phyloP scores from a whole-genome alignment of 2,329 filamentous ascomycete species.

The Arthrobotrys musiformis region DNA sequence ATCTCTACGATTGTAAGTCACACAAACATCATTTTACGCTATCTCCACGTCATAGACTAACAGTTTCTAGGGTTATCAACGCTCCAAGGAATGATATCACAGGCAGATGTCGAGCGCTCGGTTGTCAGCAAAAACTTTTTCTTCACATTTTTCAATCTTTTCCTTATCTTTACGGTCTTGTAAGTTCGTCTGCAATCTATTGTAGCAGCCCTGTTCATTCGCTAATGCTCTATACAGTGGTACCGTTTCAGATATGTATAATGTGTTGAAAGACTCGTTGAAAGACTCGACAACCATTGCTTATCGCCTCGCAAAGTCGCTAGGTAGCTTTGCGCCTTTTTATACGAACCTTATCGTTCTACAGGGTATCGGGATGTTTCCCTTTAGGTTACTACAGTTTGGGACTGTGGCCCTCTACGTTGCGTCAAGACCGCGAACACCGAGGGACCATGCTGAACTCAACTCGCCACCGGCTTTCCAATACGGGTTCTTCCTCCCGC shows the following conservation, averaged over 20 bases:
- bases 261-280: constrained; percentile 77
- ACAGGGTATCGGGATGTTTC: constrained; percentile 91
- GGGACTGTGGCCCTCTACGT: constrained; percentile 87
- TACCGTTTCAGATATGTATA: constrained; percentile 79
- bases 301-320: constrained; percentile 76
- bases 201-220: background rate
- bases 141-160: constrained; percentile 99
- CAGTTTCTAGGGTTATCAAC: constrained; percentile 75
- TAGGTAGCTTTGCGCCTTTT: constrained; percentile 80
- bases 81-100: constrained; percentile 92
- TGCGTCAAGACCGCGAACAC: constrained; percentile 82
- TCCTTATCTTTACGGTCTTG: constrained; percentile 90
- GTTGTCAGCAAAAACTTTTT: constrained; percentile 99
- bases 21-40: background rate
- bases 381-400: constrained; percentile 89
- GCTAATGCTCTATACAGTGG: constrained; percentile 63
- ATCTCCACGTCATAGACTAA: background rate
- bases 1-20: constrained; percentile 83
- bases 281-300: constrained; percentile 83
- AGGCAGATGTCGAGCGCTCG: constrained; percentile 92
- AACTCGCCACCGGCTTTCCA: constrained; percentile 86
- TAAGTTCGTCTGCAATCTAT: constrained; percentile 28
- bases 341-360: constrained; percentile 80
- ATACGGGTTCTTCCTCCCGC: constrained; percentile 95
- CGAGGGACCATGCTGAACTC: constrained; percentile 86